Conservation (phyloP, 306 rosid species). For the Ochetophila trinervis region DNA sequence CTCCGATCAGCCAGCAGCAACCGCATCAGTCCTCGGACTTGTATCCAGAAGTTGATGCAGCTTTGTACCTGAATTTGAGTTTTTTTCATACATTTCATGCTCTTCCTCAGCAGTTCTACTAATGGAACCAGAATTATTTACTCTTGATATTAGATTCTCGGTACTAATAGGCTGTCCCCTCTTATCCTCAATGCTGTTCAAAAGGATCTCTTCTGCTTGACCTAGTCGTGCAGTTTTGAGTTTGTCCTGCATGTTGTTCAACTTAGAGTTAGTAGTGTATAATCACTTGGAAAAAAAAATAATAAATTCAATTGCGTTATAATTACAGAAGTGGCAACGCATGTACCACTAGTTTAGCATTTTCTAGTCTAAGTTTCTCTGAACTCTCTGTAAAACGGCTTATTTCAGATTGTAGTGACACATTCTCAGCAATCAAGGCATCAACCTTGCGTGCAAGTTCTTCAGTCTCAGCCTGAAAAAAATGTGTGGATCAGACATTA, state of each 20-base stretch:
- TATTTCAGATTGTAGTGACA: constrained; percentile 61
- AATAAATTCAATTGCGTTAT: neutral
- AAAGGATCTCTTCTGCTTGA: constrained; percentile 43
- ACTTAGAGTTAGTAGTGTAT: constrained; percentile 15
- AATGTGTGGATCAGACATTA: constrained; percentile 20
- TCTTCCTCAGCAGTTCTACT: constrained; percentile 56
- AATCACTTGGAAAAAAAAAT: neutral
- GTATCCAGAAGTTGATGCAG: constrained; percentile 83
- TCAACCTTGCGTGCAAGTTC: constrained; percentile 76
- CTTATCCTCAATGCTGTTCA: constrained; percentile 50
- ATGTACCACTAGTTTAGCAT: constrained; percentile 62
- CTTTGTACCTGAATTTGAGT: constrained; percentile 62
- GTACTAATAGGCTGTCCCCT: constrained; percentile 55
- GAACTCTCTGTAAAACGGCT: constrained; percentile 58
- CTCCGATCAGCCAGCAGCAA: constrained; percentile 69
- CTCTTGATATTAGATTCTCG: constrained; percentile 72
- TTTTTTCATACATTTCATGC: constrained; percentile 56
- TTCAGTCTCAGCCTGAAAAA: constrained; percentile 77
- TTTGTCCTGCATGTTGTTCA: constrained; percentile 54
- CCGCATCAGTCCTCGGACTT: constrained; percentile 79
- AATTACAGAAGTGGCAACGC: neutral
- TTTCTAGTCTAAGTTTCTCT: constrained; percentile 67
- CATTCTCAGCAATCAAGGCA: constrained; percentile 53
- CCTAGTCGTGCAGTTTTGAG: constrained; percentile 56
- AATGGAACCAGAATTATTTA: constrained; percentile 54